Conservation (phyloP, 768 basidiomycete species). For the Hericium alpestre region DNA sequence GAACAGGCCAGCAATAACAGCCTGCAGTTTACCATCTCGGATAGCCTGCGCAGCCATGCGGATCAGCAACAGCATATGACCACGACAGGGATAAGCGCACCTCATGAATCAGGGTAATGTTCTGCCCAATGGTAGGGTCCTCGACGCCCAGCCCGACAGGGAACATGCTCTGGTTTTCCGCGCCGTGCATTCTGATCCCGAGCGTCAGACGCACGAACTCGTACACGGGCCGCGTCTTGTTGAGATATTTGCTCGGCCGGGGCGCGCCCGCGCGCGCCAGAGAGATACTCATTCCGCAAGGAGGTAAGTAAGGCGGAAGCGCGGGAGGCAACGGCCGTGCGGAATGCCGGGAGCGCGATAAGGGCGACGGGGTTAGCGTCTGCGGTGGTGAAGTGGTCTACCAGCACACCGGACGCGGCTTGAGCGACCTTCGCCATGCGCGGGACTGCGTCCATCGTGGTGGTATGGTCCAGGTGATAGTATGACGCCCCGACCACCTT, state of each 20-base stretch:
- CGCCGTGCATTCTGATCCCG: slow-evolving; percentile 74
- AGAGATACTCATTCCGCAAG: slow-evolving; percentile 47
- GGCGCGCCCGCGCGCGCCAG: slow-evolving; percentile 45
- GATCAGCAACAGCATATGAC: neutral
- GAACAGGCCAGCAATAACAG: slow-evolving; percentile 46
- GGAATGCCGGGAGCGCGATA: slow-evolving; percentile 39
- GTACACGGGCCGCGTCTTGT: slow-evolving; percentile 62
- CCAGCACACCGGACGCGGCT: slow-evolving; percentile 46
- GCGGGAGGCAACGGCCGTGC: slow-evolving; percentile 38
- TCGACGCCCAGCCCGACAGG: slow-evolving; percentile 56
- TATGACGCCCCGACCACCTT: slow-evolving; percentile 34
- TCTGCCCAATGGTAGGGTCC: slow-evolving; percentile 59
- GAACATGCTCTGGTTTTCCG: slow-evolving; percentile 55
- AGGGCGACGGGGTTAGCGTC: slow-evolving; percentile 15
- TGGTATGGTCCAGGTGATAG: slow-evolving; percentile 51
- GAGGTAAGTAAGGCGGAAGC: slow-evolving; percentile 34
- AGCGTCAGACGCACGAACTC: slow-evolving; percentile 63
- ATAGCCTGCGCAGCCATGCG: slow-evolving; percentile 30
- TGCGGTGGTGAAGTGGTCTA: slow-evolving; percentile 42
- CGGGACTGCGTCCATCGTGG: slow-evolving; percentile 57
- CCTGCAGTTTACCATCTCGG: slow-evolving; percentile 58
- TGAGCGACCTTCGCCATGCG: slow-evolving; percentile 67
- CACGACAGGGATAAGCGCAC: slow-evolving; percentile 14
- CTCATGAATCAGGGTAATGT: slow-evolving; percentile 70
- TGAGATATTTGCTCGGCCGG: slow-evolving; percentile 65